Evolutionary conservation across 768 basidiomycete species (phyloP).

Genomic region (Exidia glandulosa): DNA sequence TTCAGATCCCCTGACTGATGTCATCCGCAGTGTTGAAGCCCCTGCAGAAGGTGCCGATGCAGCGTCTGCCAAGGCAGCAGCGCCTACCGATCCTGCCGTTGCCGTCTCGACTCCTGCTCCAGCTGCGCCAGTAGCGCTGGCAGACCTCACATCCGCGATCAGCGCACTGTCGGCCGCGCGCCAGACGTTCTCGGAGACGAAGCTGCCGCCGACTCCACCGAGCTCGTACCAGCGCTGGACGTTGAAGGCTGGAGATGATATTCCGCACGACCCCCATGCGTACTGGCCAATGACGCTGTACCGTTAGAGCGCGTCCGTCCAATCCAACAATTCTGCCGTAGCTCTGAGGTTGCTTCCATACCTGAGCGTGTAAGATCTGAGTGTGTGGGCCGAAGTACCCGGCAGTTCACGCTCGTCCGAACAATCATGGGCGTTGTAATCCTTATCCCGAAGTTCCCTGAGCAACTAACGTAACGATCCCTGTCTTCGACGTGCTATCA

Average conservation of each 20-base stretch:
- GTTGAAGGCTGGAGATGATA: conserved; percentile 56
- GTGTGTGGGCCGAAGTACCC: too few species aligned
- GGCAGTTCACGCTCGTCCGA: too few species aligned
- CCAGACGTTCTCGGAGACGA: conserved; percentile 49
- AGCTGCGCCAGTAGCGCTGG: conserved; percentile 28
- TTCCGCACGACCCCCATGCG: conserved; percentile 71
- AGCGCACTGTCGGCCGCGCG: conserved; percentile 44
- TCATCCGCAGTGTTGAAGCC: conserved; percentile 36
- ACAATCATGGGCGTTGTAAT: too few species aligned
- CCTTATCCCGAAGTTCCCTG: too few species aligned
- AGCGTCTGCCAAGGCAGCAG: conserved; percentile 7
- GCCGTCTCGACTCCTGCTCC: conserved; percentile 31
- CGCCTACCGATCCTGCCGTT: conserved; percentile 16
- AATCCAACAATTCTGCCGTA: too few species aligned
- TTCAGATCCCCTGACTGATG: conserved; percentile 7
- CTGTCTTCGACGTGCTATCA: too few species aligned
- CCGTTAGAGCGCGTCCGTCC: conserved; percentile 19
- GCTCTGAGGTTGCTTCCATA: too few species aligned
- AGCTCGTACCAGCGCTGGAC: conserved; percentile 61
- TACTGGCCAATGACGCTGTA: conserved; percentile 75
- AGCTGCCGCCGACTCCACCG: conserved; percentile 67
- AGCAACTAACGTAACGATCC: too few species aligned
- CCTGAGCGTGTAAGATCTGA: too few species aligned
- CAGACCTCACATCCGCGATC: conserved; percentile 69
- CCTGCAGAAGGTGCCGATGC: conserved; percentile 28